Evolutionary conservation across 331 rosid species (phyloP).

Genomic region (Pyrus hybrid): DNA sequence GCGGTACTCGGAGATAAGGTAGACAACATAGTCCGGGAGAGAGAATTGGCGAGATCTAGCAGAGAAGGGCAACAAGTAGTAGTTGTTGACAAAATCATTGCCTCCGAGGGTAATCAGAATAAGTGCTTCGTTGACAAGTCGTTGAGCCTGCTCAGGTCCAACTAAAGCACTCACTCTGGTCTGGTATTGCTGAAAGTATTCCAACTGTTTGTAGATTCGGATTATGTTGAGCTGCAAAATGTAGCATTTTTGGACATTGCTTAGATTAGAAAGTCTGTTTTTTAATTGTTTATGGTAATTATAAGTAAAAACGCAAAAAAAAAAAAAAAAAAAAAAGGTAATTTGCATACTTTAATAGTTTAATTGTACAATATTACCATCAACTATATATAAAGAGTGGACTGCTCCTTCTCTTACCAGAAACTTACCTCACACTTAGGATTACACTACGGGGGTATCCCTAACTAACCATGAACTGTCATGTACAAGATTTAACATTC

Average conservation of each 20-base stretch:
- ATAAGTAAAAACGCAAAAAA: not conserved
- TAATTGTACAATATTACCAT: not conserved
- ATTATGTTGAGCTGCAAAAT: constrained; percentile 57
- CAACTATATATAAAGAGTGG: not conserved
- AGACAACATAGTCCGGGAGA: constrained; percentile 73
- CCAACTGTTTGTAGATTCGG: constrained; percentile 41
- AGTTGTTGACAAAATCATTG: constrained; percentile 89
- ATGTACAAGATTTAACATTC: too few species aligned
- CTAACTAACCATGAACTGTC: too few species aligned
- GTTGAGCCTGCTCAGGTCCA: constrained; percentile 34
- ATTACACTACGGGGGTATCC: too few species aligned
- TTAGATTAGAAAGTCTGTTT: not conserved
- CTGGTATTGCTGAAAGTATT: constrained; percentile 62
- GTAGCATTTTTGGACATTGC: not conserved
- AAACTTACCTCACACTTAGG: too few species aligned
- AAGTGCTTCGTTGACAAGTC: constrained; percentile 49
- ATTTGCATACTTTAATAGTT: not conserved
- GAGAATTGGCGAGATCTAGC: constrained; percentile 80
- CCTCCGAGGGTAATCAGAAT: constrained; percentile 70
- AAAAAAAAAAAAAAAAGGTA: not conserved
- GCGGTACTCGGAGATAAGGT: constrained; percentile 69
- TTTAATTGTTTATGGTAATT: not conserved
- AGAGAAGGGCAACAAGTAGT: constrained; percentile 62
- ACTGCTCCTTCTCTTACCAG: too few species aligned
- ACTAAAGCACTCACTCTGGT: constrained; percentile 41